These are phyloP conservation scores for Macrolepiota dolichaula DNA, from an alignment of 768 basidiomycete species.

Conservation along the genomic window DNA sequence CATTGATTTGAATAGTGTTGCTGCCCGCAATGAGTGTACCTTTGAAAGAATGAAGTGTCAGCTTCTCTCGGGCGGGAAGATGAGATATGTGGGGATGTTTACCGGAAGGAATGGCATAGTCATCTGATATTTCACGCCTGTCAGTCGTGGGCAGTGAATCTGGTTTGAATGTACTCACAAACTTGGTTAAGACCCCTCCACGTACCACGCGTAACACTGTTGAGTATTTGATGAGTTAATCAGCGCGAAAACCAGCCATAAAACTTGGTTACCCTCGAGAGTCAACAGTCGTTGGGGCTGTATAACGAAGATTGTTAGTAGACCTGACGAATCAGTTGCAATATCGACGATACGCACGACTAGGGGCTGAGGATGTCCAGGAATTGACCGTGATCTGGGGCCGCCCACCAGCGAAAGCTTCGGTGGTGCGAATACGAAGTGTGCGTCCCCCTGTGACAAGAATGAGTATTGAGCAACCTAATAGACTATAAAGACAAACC, in stretches of 20 bases:
- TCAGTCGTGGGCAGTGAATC: neutral
- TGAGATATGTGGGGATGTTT: slow-evolving; percentile 3
- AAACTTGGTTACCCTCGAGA: slow-evolving; percentile 35
- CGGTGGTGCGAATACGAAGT: slow-evolving; percentile 41
- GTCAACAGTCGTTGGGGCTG: slow-evolving; percentile 36
- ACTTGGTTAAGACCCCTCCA: slow-evolving; percentile 46
- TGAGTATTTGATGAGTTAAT: neutral
- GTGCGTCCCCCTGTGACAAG: slow-evolving; percentile 36
- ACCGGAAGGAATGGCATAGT: slow-evolving; percentile 40
- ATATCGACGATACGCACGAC: slow-evolving; percentile 20
- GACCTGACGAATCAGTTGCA: neutral
- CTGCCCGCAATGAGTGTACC: slow-evolving; percentile 34
- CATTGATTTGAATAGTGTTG: slow-evolving; percentile 41
- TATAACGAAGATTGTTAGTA: neutral
- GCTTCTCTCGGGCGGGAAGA: neutral
- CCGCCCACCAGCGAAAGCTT: slow-evolving; percentile 44
- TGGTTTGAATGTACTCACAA: slow-evolving; percentile 24
- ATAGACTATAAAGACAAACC: slow-evolving; percentile 18
- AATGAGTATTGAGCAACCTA: neutral
- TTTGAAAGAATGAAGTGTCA: slow-evolving; percentile 4
- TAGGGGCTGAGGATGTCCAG: slow-evolving; percentile 39
- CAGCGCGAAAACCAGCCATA: neutral
- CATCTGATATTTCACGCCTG: slow-evolving; percentile 21
- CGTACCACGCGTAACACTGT: slow-evolving; percentile 46
- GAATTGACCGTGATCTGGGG: slow-evolving; percentile 42